Conservation (phyloP, 1,284 basidiomycete species). For the Phlebopus sp. region DNA sequence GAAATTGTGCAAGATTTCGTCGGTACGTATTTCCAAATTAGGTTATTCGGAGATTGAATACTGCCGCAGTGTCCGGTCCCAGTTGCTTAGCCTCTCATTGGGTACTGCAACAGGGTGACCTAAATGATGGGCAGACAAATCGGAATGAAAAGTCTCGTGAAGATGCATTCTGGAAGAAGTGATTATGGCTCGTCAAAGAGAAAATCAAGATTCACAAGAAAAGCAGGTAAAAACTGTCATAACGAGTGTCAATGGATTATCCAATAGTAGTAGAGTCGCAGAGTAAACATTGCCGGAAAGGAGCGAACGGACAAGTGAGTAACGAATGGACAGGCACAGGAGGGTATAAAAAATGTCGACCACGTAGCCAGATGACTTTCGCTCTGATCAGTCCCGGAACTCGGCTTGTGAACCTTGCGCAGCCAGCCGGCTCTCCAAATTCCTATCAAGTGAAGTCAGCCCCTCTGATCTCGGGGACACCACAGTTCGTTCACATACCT, state of each 20-base stretch:
- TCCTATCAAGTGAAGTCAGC: conserved; percentile 44
- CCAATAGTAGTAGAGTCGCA: conserved; percentile 33
- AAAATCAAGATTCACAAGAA: conserved; percentile 29
- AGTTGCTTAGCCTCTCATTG: too few relatives aligned
- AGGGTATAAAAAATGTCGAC: conserved; percentile 31
- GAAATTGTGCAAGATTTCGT: background rate
- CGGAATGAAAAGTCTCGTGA: conserved; percentile 12
- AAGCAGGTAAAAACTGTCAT: conserved; percentile 24
- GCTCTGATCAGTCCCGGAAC: conserved; percentile 48
- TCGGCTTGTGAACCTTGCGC: conserved; percentile 75
- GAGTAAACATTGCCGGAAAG: conserved; percentile 31
- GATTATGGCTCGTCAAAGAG: conserved; percentile 23
- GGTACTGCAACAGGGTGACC: too few relatives aligned
- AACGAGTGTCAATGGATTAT: conserved; percentile 39
- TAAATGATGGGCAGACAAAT: background rate
- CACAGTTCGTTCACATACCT: conserved; percentile 45
- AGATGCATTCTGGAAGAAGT: conserved; percentile 11
- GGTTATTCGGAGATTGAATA: conserved; percentile 31
- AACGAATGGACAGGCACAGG: conserved; percentile 33
- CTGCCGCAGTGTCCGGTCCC: too few relatives aligned
- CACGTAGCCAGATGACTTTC: conserved; percentile 21
- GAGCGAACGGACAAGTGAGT: conserved; percentile 30
- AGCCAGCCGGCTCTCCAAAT: conserved; percentile 86
- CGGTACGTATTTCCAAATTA: conserved; percentile 6
- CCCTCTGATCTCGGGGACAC: conserved; percentile 7